Evolutionary conservation across 1,284 basidiomycete genomes (phyloP), one percentile per base, ranked within the genome.

Genomic region (Phlebopus sp.): DNA sequence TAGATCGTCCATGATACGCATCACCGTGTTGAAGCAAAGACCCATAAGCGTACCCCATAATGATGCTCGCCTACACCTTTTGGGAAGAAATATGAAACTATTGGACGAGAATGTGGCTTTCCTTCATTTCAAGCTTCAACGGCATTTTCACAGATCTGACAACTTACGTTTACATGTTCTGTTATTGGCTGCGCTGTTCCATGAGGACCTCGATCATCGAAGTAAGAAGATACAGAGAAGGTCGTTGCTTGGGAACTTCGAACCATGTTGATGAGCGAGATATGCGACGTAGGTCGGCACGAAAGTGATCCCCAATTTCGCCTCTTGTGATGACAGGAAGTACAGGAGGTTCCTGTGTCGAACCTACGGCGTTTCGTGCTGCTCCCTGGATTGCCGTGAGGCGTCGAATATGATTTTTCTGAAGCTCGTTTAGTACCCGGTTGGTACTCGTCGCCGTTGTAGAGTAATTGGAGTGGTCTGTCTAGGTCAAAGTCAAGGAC

Each of bases 1-100:
- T 17, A 40, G 15, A 21, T 29, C 18, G 19, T 10, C n/a, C 29
- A 27, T 50, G 36, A 40, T 29, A 17, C 45, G 30, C 29, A 11
- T 37, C 4, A 37, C 14, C 13, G n/a, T 3, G 40, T 13, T 19
- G 14, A 21, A 25, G 37, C 17, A 4, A 31, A 2, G 15, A n/a
- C 4, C 7, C 30, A 5, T 14, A n/a, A n/a, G 69, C 82, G 50
- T 71, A 94, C 94, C 51, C 94, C 95, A 71, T 95, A 97, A 66
- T 97, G 94, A 67, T 94, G 92, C 58, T 92, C 87, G 2, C 97
- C 97, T 3, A 98, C 92, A 46, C 90, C 90, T 67, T 90, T 88
- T 0, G 96, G 92, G 60, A 90, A 94, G 71, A 97, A 99, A 70
- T 98, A 99, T 11, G 93, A 92, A 9, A 99, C 96, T 54, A 88